Conservation (phyloP, 306 rosid species). For the Gastrolobium bilobum region DNA sequence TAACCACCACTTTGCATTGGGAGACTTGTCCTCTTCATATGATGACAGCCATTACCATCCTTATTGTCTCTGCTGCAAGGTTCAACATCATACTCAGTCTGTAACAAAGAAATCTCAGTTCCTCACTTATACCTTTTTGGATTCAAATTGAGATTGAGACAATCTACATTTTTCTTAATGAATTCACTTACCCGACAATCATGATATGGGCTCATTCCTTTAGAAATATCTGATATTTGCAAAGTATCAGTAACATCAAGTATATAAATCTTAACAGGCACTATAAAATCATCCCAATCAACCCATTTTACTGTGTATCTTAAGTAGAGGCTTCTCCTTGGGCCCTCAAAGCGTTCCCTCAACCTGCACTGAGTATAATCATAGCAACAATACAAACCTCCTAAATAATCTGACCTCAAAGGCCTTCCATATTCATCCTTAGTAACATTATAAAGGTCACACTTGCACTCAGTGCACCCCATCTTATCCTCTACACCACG, state of each 20-base stretch:
- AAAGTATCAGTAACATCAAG: slow-evolving; percentile 65
- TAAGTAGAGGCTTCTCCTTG: slow-evolving; percentile 66
- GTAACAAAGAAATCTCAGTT: slow-evolving; percentile 29
- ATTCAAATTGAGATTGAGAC: background rate
- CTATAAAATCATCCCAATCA: slow-evolving; percentile 69
- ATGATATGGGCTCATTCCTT: slow-evolving; percentile 41
- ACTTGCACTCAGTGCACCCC: slow-evolving; percentile 74
- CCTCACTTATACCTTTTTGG: slow-evolving; percentile 6
- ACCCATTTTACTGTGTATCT: slow-evolving; percentile 80
- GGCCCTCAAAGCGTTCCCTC: slow-evolving; percentile 59
- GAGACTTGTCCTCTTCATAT: slow-evolving; percentile 52
- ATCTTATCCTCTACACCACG: slow-evolving; percentile 57
- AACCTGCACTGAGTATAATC: slow-evolving; percentile 66
- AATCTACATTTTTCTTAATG: background rate
- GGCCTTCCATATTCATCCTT: slow-evolving; percentile 50
- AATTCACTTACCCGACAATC: slow-evolving; percentile 59
- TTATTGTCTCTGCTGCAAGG: slow-evolving; percentile 51
- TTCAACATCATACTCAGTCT: slow-evolving; percentile 71
- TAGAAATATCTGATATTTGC: slow-evolving; percentile 35
- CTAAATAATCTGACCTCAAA: slow-evolving; percentile 57
- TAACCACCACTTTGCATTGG: slow-evolving; percentile 65
- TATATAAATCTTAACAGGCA: slow-evolving; percentile 73
- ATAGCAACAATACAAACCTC: slow-evolving; percentile 73
- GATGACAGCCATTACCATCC: slow-evolving; percentile 39
- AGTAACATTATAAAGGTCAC: slow-evolving; percentile 69